Base-by-base conservation (phyloP, 257 asterid species). In the Scutellaria minor region DNA sequence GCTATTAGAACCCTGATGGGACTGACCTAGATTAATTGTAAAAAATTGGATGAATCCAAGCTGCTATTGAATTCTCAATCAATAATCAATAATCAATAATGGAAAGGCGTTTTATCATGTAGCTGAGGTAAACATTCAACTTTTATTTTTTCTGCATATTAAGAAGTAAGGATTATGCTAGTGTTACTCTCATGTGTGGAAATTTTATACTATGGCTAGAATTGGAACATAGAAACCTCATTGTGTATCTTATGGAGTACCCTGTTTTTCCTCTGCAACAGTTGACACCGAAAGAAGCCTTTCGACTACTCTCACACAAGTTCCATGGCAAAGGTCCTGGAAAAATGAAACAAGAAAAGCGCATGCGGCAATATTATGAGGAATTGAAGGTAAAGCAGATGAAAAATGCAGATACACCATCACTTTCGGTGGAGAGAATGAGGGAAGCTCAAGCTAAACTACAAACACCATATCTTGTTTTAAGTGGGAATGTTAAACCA, bases 261-360 rank as follows among this genome's bases (percentile, higher is more conserved):
- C 7, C 2, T 71, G 61, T 46, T 53, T 73, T 42, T 70, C 74
- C 41, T 69, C 44, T 77, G 71, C 61, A 35, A 79, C 93, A 91
- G 99, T 72, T 95, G 84, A 92, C 99, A 39, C 99, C 96, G 56
- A 95, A 92, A 81, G 99, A 95, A 84, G 91, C 93, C 52, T 95
- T 89, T 75, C 90, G 98, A 69, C 79, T 78, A 81, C 78, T 95
- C 75, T 95, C 98, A 40, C 98, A 95, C 80, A 95, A 83, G 82
- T 95, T 95, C 79, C 99, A 95, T 15, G 99, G 98, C n/a, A 95
- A 95, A 79, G 98, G 92, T 8, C 99, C 98, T 50, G 98, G 98
- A 63, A 95, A 95, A 84, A 88, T 81, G 93, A 95, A 95, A 69
- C 96, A 83, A 80, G 97, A 94, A 74, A 94, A 94, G 85, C 90